These are phyloP conservation scores for Phytopythium mirpurense DNA, from an alignment of 352 stramenopile genomes.

Conservation along the genomic window DNA sequence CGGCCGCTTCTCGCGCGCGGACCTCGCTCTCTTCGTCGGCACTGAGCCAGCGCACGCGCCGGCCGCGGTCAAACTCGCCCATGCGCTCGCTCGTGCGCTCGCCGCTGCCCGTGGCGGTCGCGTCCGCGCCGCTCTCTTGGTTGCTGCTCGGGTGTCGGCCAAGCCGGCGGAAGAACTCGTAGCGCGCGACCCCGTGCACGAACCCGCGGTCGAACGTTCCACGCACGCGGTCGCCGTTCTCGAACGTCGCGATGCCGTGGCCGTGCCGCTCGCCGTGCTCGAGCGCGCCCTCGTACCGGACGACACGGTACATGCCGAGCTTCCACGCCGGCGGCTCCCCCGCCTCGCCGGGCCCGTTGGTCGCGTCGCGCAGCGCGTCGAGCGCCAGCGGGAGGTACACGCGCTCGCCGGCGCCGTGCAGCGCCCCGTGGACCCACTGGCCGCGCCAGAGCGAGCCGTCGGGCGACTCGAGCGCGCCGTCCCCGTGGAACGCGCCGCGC, in stretches of 20 bases:
- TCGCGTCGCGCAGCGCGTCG: constrained; percentile 29
- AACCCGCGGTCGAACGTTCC: constrained; percentile 46
- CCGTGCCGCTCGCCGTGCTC: constrained; percentile 43
- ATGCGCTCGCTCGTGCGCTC: constrained; percentile 19
- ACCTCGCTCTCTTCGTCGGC: constrained; percentile 34
- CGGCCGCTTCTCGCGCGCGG: neutral
- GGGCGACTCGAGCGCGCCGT: constrained; percentile 41
- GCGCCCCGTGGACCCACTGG: constrained; percentile 39
- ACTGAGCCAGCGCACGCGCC: constrained; percentile 45
- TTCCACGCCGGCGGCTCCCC: neutral
- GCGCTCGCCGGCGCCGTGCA: constrained; percentile 40
- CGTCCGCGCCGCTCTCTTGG: constrained; percentile 4
- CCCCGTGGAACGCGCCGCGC: constrained; percentile 59
- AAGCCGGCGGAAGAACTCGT: constrained; percentile 33
- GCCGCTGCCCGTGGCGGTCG: no score
- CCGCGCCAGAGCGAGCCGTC: constrained; percentile 55
- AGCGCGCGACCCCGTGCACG: constrained; percentile 33
- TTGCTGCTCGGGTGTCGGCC: no score
- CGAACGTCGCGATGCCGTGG: constrained; percentile 35
- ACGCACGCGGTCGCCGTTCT: constrained; percentile 47
- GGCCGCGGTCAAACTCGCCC: constrained; percentile 29
- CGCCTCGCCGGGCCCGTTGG: constrained; percentile 10
- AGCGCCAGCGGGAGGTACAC: constrained; percentile 49
- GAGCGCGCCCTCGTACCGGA: constrained; percentile 52
- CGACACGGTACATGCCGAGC: constrained; percentile 43